Base-by-base conservation (phyloP, 140 eudicot genomes). In the Flaveria floridana region DNA sequence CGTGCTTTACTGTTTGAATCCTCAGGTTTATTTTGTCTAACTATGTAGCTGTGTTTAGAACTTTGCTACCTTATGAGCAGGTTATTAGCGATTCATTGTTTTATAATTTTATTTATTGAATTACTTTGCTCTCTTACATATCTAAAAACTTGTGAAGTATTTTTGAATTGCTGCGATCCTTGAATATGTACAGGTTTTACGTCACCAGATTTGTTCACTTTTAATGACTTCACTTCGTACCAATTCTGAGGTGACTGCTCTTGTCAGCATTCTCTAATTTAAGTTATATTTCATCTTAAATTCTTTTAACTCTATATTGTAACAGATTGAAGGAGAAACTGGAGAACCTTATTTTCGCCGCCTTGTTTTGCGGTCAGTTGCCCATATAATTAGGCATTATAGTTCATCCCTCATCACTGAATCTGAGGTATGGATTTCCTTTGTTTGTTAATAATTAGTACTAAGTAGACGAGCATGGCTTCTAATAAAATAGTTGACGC, bases 331-430 rank as follows among this genome's bases (percentile, higher is more conserved):
- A 84, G 97, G 96, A 70, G 99, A 94, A 85, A 86, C 90, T 7
- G 99, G 96, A 73, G 99, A 94, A 67, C 97, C 99, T 79, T 90
- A 86, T 74, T 94, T 85, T 76, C 99, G 97, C 15, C 99, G 99
- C 82, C 81, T 90, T 41, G 97, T 94, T 18, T 84, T 94, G 92
- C 96, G 99, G 71, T 90, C 97, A 61, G 99, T 94, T 46, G 89
- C 96, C 61, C 97, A 94, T 82, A 84, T 94, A 75, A 94, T 94
- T 80, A 88, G 99, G 89, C 97, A 83, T 77, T 95, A 95, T 86
- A 95, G 99, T 87, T 87, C 96, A 59, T 87, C 96, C 30, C 99
- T 95, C 46, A 81, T 85, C 63, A 95, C 96, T 55, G 99, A 95
- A 83, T 86, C 94, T 59, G 99, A 95, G 97, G 99, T 95, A 87